These are phyloP conservation scores for Xylaria sp. DNA, from an alignment of 2,329 filamentous ascomycete species.

Conservation along the genomic window DNA sequence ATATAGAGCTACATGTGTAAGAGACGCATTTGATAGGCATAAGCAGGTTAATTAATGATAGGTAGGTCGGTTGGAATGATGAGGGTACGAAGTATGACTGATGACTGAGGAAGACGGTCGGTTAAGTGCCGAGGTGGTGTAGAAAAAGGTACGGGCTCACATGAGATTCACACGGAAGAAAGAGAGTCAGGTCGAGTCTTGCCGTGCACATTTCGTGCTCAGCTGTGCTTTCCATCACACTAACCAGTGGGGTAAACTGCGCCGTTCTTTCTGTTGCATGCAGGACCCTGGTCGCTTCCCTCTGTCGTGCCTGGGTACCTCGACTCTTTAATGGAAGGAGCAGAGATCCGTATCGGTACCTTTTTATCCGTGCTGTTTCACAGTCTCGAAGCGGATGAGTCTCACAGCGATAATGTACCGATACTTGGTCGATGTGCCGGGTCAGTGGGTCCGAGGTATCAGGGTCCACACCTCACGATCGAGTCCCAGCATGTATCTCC, in stretches of 20 bases:
- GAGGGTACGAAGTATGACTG: no score
- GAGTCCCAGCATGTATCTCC: background rate
- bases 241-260: background rate
- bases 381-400: no score
- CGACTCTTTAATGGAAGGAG: no score
- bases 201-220: no score
- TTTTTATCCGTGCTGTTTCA: background rate
- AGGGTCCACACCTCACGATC: background rate
- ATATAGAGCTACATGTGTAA: slow-evolving; percentile 8
- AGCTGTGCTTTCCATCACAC: no score
- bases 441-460: background rate
- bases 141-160: no score
- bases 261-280: background rate
- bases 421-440: no score
- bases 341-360: background rate
- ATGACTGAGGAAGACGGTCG: background rate
- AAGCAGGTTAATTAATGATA: background rate
- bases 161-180: no score
- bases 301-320: background rate
- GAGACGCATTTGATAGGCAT: background rate
- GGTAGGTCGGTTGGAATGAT: background rate
- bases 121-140: background rate
- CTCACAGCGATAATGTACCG: no score
- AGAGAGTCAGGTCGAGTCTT: no score
- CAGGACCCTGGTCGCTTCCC: background rate